These are phyloP conservation scores for Dioscorea alata DNA, from an alignment of 106 monocot species.

Conservation along the genomic window DNA sequence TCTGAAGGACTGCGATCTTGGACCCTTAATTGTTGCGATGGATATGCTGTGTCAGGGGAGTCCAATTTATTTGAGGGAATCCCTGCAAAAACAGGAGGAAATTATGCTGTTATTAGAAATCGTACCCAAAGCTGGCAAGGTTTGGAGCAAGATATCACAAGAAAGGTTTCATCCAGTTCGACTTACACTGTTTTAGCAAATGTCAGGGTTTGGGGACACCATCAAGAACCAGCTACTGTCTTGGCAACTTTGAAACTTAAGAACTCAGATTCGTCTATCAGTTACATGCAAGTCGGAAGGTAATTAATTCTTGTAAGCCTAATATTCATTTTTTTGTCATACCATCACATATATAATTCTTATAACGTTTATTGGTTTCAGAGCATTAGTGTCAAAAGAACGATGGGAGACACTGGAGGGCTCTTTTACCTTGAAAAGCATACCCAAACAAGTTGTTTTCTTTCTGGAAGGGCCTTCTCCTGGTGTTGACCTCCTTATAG, in stretches of 20 bases:
- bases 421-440: conserved; percentile 18
- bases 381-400: conserved; percentile 24
- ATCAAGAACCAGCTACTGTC: conserved; percentile 17
- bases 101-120: conserved; percentile 37
- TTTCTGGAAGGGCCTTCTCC: conserved; percentile 42
- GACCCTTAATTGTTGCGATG: conserved; percentile 32
- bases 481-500: conserved; percentile 38
- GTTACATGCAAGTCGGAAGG: conserved; percentile 33
- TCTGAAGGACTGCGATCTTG: conserved; percentile 26
- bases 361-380: conserved; percentile 1
- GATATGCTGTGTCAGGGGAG: conserved; percentile 20
- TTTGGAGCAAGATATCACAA: conserved; percentile 37
- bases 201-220: conserved; percentile 24
- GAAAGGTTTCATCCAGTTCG: conserved; percentile 15
- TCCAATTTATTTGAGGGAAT: conserved; percentile 13
- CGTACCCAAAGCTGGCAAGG: conserved; percentile 46
- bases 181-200: conserved; percentile 20
- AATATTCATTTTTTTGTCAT: background rate
- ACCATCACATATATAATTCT: background rate
- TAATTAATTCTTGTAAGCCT: background rate
- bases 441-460: conserved; percentile 28
- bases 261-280: conserved; percentile 6
- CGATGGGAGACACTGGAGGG: conserved; percentile 40
- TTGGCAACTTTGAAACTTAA: conserved; percentile 41
- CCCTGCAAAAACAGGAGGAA: conserved; percentile 17